A percentile compares a stretch with the other conserved stretches of the same genome.
Conservation (phyloP, 495 filamentous ascomycete species). For the Sphaerosporella brunnea region DNA sequence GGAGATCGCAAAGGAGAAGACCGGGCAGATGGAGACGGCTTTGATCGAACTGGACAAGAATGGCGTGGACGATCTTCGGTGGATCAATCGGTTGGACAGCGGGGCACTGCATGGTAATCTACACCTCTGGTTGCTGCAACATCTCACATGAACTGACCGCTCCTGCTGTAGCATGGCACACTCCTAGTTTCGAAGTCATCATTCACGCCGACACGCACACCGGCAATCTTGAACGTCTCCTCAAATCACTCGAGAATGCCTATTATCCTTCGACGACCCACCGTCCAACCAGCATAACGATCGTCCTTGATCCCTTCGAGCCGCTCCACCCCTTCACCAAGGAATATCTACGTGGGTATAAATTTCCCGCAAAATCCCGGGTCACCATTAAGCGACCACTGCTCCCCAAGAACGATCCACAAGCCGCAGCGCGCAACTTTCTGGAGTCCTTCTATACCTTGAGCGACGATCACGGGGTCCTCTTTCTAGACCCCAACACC, state of each 20-base stretch:
- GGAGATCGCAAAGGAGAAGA: constrained; percentile 29
- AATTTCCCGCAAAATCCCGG: constrained; percentile 35
- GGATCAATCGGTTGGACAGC: constrained; percentile 45
- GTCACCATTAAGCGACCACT: constrained; percentile 35
- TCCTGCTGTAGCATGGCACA: constrained; percentile 34
- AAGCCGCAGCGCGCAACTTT: constrained; percentile 36
- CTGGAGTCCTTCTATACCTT: constrained; percentile 48
- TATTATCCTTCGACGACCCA: constrained; percentile 37
- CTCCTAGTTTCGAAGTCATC: constrained; percentile 41
- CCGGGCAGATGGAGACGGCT: constrained; percentile 29
- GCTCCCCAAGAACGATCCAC: constrained; percentile 25
- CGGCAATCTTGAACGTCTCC: constrained; percentile 41
- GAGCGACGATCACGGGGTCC: constrained; percentile 38
- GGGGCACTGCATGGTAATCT: constrained; percentile 37
- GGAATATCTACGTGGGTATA: constrained; percentile 34
- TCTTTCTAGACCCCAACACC: constrained; percentile 44
- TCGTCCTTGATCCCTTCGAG: constrained; percentile 46
- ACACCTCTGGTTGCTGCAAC: too few relatives aligned
- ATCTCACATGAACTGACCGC: not conserved
- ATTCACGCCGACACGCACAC: constrained; percentile 41
- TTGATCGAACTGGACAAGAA: constrained; percentile 39
- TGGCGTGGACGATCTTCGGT: constrained; percentile 39
- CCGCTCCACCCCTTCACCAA: constrained; percentile 35
- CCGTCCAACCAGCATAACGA: constrained; percentile 29
- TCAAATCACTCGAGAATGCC: constrained; percentile 42